Conservation (phyloP, 2,329 filamentous ascomycete species). For the Aotearoamyces nothofagi region DNA sequence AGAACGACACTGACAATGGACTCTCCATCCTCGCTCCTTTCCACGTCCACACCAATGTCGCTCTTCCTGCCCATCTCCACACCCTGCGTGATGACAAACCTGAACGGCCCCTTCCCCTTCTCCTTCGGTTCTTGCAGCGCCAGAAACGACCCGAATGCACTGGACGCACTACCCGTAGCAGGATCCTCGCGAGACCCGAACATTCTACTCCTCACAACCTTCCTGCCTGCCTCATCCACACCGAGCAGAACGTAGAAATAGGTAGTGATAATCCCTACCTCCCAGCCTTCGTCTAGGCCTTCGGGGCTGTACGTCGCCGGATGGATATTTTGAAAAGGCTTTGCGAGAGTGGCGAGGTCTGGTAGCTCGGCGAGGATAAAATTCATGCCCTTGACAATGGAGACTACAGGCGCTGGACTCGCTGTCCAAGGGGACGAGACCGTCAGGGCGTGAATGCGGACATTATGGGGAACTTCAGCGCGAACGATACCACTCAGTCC, state of each 20-base stretch:
- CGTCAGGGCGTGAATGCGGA: slow-evolving; percentile 46
- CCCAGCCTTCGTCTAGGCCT: slow-evolving; percentile 43
- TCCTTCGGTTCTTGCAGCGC: no score
- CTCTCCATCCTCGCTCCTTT: slow-evolving; percentile 2
- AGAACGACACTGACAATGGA: slow-evolving; percentile 8
- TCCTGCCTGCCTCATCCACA: slow-evolving; percentile 16
- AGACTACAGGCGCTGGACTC: no score
- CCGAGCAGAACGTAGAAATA: slow-evolving; percentile 41
- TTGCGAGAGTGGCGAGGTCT: slow-evolving; percentile 44
- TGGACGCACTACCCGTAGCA: slow-evolving; percentile 46
- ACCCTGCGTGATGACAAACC: slow-evolving; percentile 49
- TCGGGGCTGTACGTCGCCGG: no score
- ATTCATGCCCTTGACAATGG: slow-evolving; percentile 58
- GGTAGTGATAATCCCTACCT: slow-evolving; percentile 32
- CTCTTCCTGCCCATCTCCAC: slow-evolving; percentile 42
- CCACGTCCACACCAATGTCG: slow-evolving; percentile 7
- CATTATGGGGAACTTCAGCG: slow-evolving; percentile 52
- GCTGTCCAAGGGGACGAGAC: no score
- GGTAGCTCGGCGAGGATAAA: slow-evolving; percentile 50
- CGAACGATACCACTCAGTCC: slow-evolving; percentile 30
- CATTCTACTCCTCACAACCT: slow-evolving; percentile 38
- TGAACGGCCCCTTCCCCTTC: no score
- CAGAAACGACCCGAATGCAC: slow-evolving; percentile 38
- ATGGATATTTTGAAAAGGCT: no score
- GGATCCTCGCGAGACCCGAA: slow-evolving; percentile 36